Conservation (phyloP, 805 yeast genomes). For the Suhomyces xylopsoci region DNA sequence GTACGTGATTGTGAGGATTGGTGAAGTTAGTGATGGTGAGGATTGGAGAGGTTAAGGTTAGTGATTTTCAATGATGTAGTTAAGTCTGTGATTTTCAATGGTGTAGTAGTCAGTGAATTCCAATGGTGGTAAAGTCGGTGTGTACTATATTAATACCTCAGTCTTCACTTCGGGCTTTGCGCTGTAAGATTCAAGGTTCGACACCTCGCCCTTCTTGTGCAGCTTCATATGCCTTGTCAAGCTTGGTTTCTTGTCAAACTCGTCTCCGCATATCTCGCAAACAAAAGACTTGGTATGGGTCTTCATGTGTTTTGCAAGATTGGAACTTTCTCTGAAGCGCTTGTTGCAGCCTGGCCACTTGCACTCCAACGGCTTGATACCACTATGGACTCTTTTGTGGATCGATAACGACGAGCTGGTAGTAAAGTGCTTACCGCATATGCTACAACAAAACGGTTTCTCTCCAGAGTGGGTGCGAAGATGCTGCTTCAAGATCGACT, state of each 20-base stretch:
- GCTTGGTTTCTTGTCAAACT: constrained; percentile 46
- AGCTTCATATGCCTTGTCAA: constrained; percentile 36
- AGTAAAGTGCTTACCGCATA: constrained; percentile 76
- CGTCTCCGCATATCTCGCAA: constrained; percentile 52
- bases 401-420: constrained; percentile 80
- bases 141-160: neutral
- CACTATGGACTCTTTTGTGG: constrained; percentile 84
- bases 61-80: too few relatives aligned
- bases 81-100: too few relatives aligned
- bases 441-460: constrained; percentile 71
- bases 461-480: constrained; percentile 85
- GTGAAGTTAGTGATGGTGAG: too few relatives aligned
- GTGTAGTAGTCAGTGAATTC: too few relatives aligned
- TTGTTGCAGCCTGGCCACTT: constrained; percentile 79
- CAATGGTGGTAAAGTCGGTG: too few relatives aligned
- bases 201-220: constrained; percentile 2
- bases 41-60: too few relatives aligned
- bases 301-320: constrained; percentile 82
- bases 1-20: too few relatives aligned
- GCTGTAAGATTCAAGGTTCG: neutral
- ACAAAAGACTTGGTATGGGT: constrained; percentile 59
- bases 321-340: constrained; percentile 84
- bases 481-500: constrained; percentile 77
- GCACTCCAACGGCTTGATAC: constrained; percentile 83
- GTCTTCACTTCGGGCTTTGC: neutral